Evolutionary conservation across 2,329 filamentous ascomycete genomes (phyloP).

Genomic region (Gnomoniopsis sp.): DNA sequence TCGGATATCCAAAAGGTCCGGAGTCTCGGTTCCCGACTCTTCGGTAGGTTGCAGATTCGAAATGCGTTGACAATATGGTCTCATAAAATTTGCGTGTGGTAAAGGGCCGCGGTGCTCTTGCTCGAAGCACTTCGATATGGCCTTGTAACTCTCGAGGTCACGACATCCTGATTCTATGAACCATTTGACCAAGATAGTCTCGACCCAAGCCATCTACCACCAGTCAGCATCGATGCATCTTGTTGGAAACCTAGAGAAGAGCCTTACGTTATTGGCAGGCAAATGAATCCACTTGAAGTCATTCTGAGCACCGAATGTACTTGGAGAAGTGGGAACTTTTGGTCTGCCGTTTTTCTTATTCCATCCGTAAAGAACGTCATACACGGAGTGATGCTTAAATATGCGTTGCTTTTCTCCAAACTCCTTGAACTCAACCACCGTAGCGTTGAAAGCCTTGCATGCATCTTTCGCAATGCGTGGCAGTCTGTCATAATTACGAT

Average conservation of each 20-base stretch:
- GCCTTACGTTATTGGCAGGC: constrained; percentile 46
- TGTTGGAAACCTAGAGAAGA: constrained; percentile 30
- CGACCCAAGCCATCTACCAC: constrained; percentile 52
- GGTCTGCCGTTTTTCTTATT: constrained; percentile 43
- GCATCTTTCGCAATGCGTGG: constrained; percentile 38
- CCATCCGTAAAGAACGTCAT: constrained; percentile 48
- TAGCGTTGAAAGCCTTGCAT: constrained; percentile 47
- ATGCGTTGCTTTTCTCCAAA: constrained; percentile 39
- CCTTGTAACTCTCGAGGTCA: constrained; percentile 62
- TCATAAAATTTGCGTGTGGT: constrained; percentile 61
- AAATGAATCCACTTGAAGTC: constrained; percentile 51
- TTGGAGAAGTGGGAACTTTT: constrained; percentile 40
- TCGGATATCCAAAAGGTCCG: constrained; percentile 14
- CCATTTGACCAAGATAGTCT: constrained; percentile 59
- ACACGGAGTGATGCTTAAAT: constrained; percentile 41
- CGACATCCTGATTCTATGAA: constrained; percentile 61
- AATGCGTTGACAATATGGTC: constrained; percentile 54
- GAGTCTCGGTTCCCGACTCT: constrained; percentile 1
- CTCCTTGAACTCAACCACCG: constrained; percentile 50
- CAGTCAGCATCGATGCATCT: constrained; percentile 2
- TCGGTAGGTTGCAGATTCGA: constrained; percentile 28
- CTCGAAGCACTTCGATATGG: constrained; percentile 57
- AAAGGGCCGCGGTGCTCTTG: constrained; percentile 59
- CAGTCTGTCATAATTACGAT: constrained; percentile 30
- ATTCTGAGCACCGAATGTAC: constrained; percentile 37